Percentiles rank a stretch among this genome's conserved stretches.
Conservation (phyloP, 768 basidiomycete species). For the Tulasnella sp. region DNA sequence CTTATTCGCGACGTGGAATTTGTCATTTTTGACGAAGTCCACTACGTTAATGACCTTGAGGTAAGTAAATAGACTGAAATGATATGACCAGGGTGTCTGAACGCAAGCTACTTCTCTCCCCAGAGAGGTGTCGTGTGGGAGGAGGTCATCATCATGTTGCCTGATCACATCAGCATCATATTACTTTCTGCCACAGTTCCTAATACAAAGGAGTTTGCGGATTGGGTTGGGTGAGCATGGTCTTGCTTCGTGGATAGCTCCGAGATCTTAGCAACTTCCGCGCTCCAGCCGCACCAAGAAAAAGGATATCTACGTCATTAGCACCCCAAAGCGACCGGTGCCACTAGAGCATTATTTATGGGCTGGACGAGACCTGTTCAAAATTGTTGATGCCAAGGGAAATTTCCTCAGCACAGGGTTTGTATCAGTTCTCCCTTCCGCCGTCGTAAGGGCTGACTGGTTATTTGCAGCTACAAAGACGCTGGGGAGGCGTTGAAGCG, state of each 20-base stretch:
- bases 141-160: constrained; percentile 99
- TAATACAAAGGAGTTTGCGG: constrained; percentile 96
- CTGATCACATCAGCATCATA: constrained; percentile 97
- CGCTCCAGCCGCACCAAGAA: constrained; percentile 84
- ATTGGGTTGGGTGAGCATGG: constrained; percentile 89
- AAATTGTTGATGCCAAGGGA: constrained; percentile 82
- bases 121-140: constrained; percentile 99
- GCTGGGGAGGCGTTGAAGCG: constrained; percentile 83
- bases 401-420: constrained; percentile 72
- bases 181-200: constrained; percentile 95
- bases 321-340: constrained; percentile 91
- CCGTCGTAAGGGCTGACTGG: neutral
- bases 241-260: neutral
- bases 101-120: neutral
- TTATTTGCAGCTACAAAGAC: constrained; percentile 66
- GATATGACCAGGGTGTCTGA: neutral
- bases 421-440: constrained; percentile 12
- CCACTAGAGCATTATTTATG: constrained; percentile 96
- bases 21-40: constrained; percentile 99
- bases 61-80: constrained; percentile 41
- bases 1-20: constrained; percentile 98
- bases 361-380: constrained; percentile 87
- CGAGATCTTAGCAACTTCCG: neutral
- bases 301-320: constrained; percentile 99
- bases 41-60: constrained; percentile 99